Percentiles rank a stretch among this genome's conserved stretches.
Evolutionary conservation across 805 yeast genomes (phyloP).

Genomic region (Yarrowia deformans): DNA sequence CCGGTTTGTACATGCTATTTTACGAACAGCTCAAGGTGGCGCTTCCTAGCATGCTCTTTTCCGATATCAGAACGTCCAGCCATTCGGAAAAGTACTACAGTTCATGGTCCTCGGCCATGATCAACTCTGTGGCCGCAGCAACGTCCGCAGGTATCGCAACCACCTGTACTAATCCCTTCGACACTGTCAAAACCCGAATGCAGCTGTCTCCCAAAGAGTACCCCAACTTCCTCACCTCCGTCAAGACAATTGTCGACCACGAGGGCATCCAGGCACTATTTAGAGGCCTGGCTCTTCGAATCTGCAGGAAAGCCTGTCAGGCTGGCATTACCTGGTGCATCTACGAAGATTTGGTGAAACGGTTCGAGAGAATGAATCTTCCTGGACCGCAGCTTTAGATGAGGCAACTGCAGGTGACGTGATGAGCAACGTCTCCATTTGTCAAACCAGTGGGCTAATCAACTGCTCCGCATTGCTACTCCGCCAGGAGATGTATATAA

Average conservation of each 20-base stretch:
- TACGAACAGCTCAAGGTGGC: conserved; percentile 76
- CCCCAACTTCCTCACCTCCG: conserved; percentile 55
- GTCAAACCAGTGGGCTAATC: background rate
- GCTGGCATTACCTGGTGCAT: conserved; percentile 98
- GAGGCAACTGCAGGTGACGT: too few relatives aligned
- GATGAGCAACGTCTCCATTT: too few relatives aligned
- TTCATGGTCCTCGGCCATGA: conserved; percentile 57
- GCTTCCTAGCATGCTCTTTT: conserved; percentile 48
- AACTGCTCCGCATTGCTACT: conserved; percentile 2
- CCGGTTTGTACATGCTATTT: conserved; percentile 86
- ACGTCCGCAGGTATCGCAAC: conserved; percentile 82
- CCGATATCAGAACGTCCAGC: conserved; percentile 41
- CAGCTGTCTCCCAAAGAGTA: conserved; percentile 69
- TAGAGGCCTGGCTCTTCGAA: conserved; percentile 81
- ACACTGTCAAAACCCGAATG: conserved; percentile 89
- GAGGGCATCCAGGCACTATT: conserved; percentile 68
- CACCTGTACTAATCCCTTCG: conserved; percentile 91
- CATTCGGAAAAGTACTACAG: conserved; percentile 42
- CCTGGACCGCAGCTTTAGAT: background rate
- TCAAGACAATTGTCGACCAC: conserved; percentile 51
- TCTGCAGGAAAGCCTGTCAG: conserved; percentile 84
- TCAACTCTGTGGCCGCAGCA: conserved; percentile 80
- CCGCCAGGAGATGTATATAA: conserved; percentile 16
- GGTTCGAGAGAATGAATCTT: conserved; percentile 19
- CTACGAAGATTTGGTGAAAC: conserved; percentile 79